These are phyloP conservation scores for Fusarium austroafricanum DNA, from an alignment of 2,329 filamentous ascomycete species.

Conservation along the genomic window DNA sequence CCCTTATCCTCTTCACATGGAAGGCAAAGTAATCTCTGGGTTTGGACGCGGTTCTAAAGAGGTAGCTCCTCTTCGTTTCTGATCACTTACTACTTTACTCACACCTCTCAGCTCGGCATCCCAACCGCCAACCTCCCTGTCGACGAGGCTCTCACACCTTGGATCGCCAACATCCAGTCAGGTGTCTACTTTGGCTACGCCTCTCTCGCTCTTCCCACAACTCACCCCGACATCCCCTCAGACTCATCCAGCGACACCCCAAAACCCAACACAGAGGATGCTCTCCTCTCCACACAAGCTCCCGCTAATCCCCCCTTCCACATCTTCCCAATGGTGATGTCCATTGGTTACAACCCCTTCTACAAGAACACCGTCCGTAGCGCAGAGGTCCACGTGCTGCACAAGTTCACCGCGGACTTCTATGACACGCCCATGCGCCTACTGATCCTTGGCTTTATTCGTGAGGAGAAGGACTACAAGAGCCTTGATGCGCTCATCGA, in stretches of 20 bases:
- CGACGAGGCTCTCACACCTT: conserved; percentile 68
- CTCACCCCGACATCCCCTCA: conserved; percentile 57
- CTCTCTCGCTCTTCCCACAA: conserved; percentile 69
- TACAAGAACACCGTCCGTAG: conserved; percentile 91
- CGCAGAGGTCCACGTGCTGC: conserved; percentile 91
- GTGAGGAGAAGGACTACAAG: conserved; percentile 89
- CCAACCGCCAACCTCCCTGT: conserved; percentile 94
- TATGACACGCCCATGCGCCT: conserved; percentile 85
- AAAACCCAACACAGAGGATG: conserved; percentile 25
- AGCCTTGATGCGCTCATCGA: conserved; percentile 83
- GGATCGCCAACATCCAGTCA: conserved; percentile 73
- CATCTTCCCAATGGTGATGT: conserved; percentile 90
- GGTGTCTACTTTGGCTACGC: conserved; percentile 97
- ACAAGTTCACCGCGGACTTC: conserved; percentile 82
- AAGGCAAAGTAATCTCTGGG: conserved; percentile 88
- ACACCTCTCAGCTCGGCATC: conserved; percentile 78
- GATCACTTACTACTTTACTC: neutral
- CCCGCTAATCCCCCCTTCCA: conserved; percentile 45
- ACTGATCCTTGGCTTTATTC: conserved; percentile 85
- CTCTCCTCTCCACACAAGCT: conserved; percentile 20
- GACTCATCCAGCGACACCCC: conserved; percentile 12
- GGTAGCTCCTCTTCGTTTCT: conserved; percentile 58
- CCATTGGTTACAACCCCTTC: conserved; percentile 96
- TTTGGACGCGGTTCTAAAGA: conserved; percentile 96
- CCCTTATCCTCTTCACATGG: conserved; percentile 86